phyloP scores from a whole-genome alignment of 75 land plant species.

The Pseudotsuga menziesii region DNA sequence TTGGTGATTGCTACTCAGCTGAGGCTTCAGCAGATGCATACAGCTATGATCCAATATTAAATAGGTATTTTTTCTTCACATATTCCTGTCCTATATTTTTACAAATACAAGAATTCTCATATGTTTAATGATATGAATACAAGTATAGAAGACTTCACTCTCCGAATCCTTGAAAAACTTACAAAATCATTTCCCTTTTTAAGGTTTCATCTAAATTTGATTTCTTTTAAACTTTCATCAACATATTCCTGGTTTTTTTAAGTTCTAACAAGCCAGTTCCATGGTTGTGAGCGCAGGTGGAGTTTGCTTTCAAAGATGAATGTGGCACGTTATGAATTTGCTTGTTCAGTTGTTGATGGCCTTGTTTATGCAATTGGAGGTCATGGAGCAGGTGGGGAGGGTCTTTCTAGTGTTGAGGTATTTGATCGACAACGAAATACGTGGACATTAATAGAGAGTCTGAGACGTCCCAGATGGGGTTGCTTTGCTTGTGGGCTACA shows the following conservation, averaged over 20 bases:
- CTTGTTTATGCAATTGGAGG: constrained; percentile 72
- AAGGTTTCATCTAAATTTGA: too few relatives aligned
- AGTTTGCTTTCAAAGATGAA: constrained; percentile 52
- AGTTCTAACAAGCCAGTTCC: too few relatives aligned
- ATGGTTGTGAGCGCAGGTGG: constrained; percentile 44
- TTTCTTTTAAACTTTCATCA: too few relatives aligned
- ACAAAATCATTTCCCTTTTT: too few relatives aligned
- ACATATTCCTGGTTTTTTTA: too few relatives aligned
- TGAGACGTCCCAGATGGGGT: constrained; percentile 64
- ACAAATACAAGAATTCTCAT: too few relatives aligned
- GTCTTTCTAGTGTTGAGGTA: constrained; percentile 57
- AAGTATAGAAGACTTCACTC: too few relatives aligned
- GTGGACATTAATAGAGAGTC: constrained; percentile 58
- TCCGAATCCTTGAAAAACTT: too few relatives aligned
- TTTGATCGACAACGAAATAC: constrained; percentile 46
- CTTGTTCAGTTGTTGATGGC: constrained; percentile 68
- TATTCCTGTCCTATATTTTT: too few relatives aligned
- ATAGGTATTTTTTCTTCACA: constrained; percentile 33
- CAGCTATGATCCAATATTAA: constrained; percentile 64
- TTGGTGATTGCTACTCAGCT: constrained; percentile 18
- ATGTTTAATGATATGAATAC: too few relatives aligned
- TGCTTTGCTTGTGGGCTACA: constrained; percentile 66
- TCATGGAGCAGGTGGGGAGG: constrained; percentile 42
- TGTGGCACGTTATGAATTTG: constrained; percentile 77
- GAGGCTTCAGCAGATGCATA: constrained; percentile 50